Evolutionary conservation across 2,329 filamentous ascomycete species (phyloP), one percentile per base, ranked within the genome.

Genomic region (Aaosphaeria arxii): DNA sequence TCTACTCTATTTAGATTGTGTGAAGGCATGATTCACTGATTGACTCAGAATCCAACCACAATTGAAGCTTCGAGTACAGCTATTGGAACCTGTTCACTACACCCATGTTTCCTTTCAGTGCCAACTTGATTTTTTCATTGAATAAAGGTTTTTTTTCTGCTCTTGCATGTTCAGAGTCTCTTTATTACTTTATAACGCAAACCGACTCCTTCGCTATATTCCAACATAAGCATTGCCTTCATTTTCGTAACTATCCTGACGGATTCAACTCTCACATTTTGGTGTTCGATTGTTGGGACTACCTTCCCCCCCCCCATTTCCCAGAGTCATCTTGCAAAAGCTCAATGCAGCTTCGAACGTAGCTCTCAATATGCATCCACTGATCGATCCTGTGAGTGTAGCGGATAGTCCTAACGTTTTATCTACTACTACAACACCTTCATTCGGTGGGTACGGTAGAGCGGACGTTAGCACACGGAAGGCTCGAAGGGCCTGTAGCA

Each of bases 301-400:
- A 63, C 71, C 2, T 78, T 78, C 11, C 76, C 69, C 1, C 79
- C 66, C 2, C 61, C 54, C n/a, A 82, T 73, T 0, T 45, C 17
- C 17, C 17, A 24, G 17, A 24, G 17, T 24, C 17, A 24, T 45
- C 54, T 77, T 79, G 2, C 77, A 76, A 51, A 81, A 83, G 1
- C 56, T 53, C 1, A 83, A 61, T 1, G 77, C 78, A 0, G 72
- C 71, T 11, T 81, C 78, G 52, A 82, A 83, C 0, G 74, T 72
- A 0, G 75, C 72, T 0, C 79, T 72, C 77, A 80, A 79, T 38
- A 82, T 64, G 2, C 78, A 77, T 0, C 78, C 76, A 7, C 70
- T 70, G 74, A 83, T 81, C 2, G 79, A 78, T 1, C 78, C 78
- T 0, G 82, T 79, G 0, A 83, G 65, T 1, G 74, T 73, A 1